Evolutionary conservation across 2,329 filamentous ascomycete genomes (phyloP), one percentile per base, ranked within the genome.

Genomic region (Penicillium olsonii): DNA sequence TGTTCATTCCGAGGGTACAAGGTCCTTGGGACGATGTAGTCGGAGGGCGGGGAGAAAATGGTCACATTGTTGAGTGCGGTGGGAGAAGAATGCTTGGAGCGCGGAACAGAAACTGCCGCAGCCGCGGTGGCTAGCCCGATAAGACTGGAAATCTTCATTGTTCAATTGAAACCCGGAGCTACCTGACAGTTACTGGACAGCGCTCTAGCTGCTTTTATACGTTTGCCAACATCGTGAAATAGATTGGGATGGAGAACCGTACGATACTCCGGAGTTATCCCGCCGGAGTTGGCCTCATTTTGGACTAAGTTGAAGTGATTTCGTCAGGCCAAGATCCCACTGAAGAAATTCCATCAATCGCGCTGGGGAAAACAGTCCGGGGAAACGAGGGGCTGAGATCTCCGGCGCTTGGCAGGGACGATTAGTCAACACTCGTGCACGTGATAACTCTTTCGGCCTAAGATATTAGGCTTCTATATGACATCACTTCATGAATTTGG

Each of bases 1-100:
- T 73, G 71, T 33, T 72, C 55, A 15, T 75, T 77, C 24, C 78
- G 76, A 2, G 79, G 78, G 57, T 82, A 82, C 11, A 81, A 70
- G 0, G 75, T 77, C 12, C 78, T 70, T 1, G 75, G 76, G 33
- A 74, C 65, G 20, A 63, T 75, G 60, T 75, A 79, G 55, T 72
- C 64, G 2, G 68, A 65, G 4, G 75, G 75, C 7, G 76, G 75
- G 6, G 63, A 61, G 55, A 72, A 78, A 52, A 78, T 65, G 17
- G 71, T 70, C 2, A 67, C 60, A 41, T 67, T 43, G 31, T 39
- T 42, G n/a, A 50, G 34, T 60, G 31, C 61, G 55, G 60, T 68
- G 68, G 45, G 69, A 64, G 14, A 54, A 20, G 49, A 47, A 2
- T 34, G 14, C 17, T 35, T 22, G 6, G 46, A 38, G 29, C 18